phyloP scores from a whole-genome alignment of 176 grass and related monocot genomes.

The Leersia perrieri region DNA sequence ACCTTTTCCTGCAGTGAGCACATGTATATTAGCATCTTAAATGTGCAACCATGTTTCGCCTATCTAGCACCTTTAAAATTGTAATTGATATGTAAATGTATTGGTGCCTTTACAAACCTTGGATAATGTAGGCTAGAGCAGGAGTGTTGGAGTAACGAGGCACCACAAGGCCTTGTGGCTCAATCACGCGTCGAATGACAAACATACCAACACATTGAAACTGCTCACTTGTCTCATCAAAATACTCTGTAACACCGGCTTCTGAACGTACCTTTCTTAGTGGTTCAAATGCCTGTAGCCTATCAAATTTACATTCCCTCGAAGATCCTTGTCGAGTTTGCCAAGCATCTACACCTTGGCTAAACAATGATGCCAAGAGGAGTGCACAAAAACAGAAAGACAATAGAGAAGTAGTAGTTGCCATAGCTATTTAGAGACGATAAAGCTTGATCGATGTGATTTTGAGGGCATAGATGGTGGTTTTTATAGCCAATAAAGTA shows the following conservation, averaged over 20 bases:
- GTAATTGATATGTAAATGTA: not conserved
- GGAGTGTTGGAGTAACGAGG: constrained; percentile 40
- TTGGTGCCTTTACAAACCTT: constrained; percentile 3
- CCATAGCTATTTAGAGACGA: constrained; percentile 14
- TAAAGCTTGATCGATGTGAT: not conserved
- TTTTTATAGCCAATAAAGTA: constrained; percentile 24
- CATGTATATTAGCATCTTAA: not conserved
- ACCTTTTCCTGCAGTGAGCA: not conserved
- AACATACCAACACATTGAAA: constrained; percentile 30
- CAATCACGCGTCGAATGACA: constrained; percentile 8
- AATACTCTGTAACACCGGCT: constrained; percentile 46
- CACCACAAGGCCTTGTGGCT: constrained; percentile 38
- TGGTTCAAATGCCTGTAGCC: constrained; percentile 38
- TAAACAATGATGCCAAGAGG: constrained; percentile 10
- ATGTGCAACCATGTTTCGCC: not conserved
- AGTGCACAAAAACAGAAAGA: not conserved
- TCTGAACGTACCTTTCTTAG: constrained; percentile 19
- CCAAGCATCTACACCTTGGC: constrained; percentile 14
- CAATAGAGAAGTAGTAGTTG: not conserved
- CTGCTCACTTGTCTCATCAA: constrained; percentile 37
- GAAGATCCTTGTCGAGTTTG: not conserved
- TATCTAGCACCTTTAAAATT: not conserved
- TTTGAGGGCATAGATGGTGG: not conserved
- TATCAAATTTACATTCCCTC: constrained; percentile 41
- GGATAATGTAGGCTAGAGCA: constrained; percentile 43